Base-by-base conservation (phyloP, 1,139 yeast genomes). In the Diutina pseudorugosa region DNA sequence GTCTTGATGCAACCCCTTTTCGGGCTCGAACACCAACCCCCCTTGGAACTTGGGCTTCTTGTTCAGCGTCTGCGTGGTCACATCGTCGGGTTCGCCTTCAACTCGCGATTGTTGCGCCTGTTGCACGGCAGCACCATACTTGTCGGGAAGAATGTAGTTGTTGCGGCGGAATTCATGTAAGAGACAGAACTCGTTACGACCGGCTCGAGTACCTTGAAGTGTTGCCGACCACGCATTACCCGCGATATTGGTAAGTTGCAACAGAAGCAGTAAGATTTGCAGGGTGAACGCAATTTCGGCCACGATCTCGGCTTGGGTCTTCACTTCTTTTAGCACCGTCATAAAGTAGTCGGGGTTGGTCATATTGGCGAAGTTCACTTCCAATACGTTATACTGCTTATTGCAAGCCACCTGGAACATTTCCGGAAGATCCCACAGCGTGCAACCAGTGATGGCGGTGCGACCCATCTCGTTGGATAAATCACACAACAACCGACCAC, bases 201-300 rank as follows among this genome's bases (percentile, higher is more conserved):
- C 98, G 14, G 96, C 95, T 62, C 99, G 80, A 0, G 98, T 88
- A 68, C 99, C 99, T 54, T 90, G 83, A 53, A 94, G 73, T 0
- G 98, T 93, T 59, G 88, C 90, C 2, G 95, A 80, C 99, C 99
- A 94, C 0, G 97, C 93, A 65, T 93, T 94, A 60, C 99, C 99
- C 0, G 98, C 98, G 58, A 94, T 72, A 59, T 85, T 86, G 4
- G 99, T 93, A 62, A 94, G 75, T 63, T 91, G 97, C 61, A 89
- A 88, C 0, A 98, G 86, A 56, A 94, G 74, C 0, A 97, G 88
- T 54, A 94, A 71, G 55, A 93, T 85, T 66, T 94, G 98, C 54
- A 83, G 80, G 55, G 85, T 76, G 63, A 89, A 82, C 0, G 96
- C 91, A 56, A 93, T 75, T 59, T 83, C 85, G 0, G 93, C 89